Evolutionary conservation across 176 grass and related monocot species (phyloP), one percentile per base, ranked within the genome.

Genomic region (Eragrostis curvula): DNA sequence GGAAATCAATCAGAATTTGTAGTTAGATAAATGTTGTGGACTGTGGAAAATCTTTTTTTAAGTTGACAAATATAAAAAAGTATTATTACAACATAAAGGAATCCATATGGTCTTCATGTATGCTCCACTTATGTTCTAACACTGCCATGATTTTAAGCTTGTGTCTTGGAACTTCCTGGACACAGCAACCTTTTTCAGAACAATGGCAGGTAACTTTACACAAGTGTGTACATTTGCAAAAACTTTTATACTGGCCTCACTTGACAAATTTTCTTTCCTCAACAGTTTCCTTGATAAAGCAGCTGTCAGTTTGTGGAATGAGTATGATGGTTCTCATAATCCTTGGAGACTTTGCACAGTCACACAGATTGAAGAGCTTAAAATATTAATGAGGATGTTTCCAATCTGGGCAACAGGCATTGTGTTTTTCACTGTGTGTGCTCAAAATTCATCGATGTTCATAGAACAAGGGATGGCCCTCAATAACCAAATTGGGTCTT

Each of bases 331-430:
- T 81, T 50, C 48, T 59, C 50, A 65, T 53, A 80, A 93, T 75
- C 88, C 90, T 47, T 98, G 95, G 95, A 94, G 88, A 68, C 86
- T 98, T 61, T 98, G 92, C 71, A 88, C 90, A 21, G 40, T 98
- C 68, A 90, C 95, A 47, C 95, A 98, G 57, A 86, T 98, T 8
- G 90, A 98, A 84, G 95, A 98, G 77, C 77, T 94, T 6, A 98
- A 98, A 78, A 89, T 92, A 76, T 45, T 98, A 42, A 77, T 95
- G 39, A 69, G 88, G 16, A 85, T 98, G 90, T 90, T 97, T 79
- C 95, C 95, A 56, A 88, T 97, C 68, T 92, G 92, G 95, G 88
- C 92, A 64, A 94, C 92, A 16, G 87, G 80, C 46, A 98, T 98
- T 39, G 63, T 92, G 20, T 97, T 98, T 81, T 85, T 91, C 29